Base-by-base conservation (phyloP, 2,329 filamentous ascomycete genomes). In the Didymella glomerata region DNA sequence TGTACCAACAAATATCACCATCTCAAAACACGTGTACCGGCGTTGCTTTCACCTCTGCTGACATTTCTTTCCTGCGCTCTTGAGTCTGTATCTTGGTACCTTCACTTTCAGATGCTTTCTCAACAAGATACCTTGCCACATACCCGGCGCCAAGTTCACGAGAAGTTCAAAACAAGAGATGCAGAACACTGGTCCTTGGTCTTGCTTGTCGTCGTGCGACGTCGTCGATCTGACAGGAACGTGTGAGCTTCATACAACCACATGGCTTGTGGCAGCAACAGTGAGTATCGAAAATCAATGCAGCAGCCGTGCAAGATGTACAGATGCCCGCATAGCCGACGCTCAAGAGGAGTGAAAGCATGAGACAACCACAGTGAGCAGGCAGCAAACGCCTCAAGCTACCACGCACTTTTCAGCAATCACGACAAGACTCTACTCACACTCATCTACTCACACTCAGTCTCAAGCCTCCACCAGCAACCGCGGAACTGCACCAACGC, bases 1-100 rank as follows among this genome's bases (percentile, higher is more conserved):
- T 32, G 48, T 42, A 51, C 14, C n/a, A 34, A 30, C 38, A 36
- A 42, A 24, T 22, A 24, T 50, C n/a, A 22, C 36, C 8, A 48
- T 20, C 14, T 20, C 40, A 42, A 4, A 16, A 10, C 24, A 42
- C 4, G 4, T 44, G 14, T 14, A n/a, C 14, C 14, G 5, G 20
- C 11, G 20, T 18, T 41, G 38, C 38, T 41, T 24, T 24, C 38
- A 41, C 11, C 11, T 22, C 4, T 22, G 18, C 20, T 41, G 18
- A 13, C n/a, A 38, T 20, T 4, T 20, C 11, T 14, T 41, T 8
- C 7, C 18, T 40, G 36, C 11, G 34, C 16, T 40, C 36, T 10
- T 22, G 13, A 18, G 6, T 40, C 8, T 22, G 10, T 22, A 20
- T 4, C 10, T 20, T n/a, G 8, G 18, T 22, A 13, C 18, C n/a